Conservation (phyloP, 2,329 filamentous ascomycete genomes). For the Venturia asperata region DNA sequence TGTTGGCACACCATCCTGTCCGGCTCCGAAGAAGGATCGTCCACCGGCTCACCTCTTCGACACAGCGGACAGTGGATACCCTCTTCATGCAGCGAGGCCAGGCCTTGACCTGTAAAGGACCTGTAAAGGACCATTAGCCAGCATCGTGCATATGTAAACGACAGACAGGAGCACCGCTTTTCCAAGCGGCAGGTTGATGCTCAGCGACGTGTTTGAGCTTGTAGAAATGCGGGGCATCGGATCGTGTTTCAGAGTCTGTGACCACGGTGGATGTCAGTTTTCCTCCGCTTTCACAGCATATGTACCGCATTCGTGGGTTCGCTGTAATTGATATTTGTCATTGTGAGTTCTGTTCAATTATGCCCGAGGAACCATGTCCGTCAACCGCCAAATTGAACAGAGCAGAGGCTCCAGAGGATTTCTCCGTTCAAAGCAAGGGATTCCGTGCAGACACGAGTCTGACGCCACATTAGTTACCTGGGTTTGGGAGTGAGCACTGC, state of each 20-base stretch:
- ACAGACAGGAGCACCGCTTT: neutral
- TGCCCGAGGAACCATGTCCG: neutral
- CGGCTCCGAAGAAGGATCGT: neutral
- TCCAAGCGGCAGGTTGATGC: neutral
- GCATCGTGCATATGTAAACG: neutral
- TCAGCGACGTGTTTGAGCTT: neutral
- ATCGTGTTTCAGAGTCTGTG: slow-evolving; percentile 10
- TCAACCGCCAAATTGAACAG: neutral
- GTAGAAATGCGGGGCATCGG: slow-evolving; percentile 9
- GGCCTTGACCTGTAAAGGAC: neutral
- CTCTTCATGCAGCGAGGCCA: neutral
- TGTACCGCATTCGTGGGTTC: neutral
- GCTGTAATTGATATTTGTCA: neutral
- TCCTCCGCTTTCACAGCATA: neutral
- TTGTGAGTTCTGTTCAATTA: neutral
- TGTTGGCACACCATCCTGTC: neutral
- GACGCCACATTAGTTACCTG: neutral
- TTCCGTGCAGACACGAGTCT: neutral
- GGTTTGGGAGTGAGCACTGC: slow-evolving; percentile 1
- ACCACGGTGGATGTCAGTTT: neutral
- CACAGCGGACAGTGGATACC: neutral
- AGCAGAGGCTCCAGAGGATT: neutral
- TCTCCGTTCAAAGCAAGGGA: neutral
- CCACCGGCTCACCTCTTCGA: neutral
- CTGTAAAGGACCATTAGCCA: neutral